phyloP scores from a whole-genome alignment of 2,329 filamentous ascomycete genomes.

The Dactylonectria macrodidyma region DNA sequence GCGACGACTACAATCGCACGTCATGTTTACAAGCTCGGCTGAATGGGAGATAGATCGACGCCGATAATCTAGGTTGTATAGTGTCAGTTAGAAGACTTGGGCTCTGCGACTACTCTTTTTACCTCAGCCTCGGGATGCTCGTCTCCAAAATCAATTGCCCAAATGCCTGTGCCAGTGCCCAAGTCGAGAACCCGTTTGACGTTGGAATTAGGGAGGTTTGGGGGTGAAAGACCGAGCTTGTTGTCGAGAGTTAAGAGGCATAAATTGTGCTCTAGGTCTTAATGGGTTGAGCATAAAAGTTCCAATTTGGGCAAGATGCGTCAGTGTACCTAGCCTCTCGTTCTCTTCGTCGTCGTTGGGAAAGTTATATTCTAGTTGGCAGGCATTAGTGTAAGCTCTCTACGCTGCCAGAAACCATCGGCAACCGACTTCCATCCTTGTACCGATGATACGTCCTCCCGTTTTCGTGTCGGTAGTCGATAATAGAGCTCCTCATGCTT shows the following conservation, averaged over 20 bases:
- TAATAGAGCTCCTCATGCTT: conserved; percentile 14
- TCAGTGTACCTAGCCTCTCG: conserved; percentile 17
- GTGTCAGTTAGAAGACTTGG: too few species aligned
- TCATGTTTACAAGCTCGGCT: conserved; percentile 33
- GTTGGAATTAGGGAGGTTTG: conserved; percentile 2
- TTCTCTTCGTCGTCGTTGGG: conserved; percentile 17
- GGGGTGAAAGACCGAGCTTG: conserved; percentile 22
- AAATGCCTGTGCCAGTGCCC: conserved; percentile 22
- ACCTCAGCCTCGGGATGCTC: conserved; percentile 34
- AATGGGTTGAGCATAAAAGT: neutral
- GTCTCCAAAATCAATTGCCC: conserved; percentile 30
- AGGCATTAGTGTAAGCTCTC: neutral
- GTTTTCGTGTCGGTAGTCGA: conserved; percentile 25
- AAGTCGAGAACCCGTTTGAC: conserved; percentile 15
- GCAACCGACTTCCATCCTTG: conserved; percentile 20
- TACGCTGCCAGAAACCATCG: too few species aligned
- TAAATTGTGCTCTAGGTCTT: conserved; percentile 27
- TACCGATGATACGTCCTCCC: conserved; percentile 25
- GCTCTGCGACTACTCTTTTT: too few species aligned
- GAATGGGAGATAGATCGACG: too few species aligned
- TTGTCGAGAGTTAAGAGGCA: conserved; percentile 26
- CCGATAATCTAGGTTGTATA: conserved; percentile 21
- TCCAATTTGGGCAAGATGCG: neutral
- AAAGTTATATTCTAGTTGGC: conserved; percentile 12
- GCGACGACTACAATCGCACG: too few species aligned